Conservation (phyloP, 495 filamentous ascomycete genomes). For the Penicillium ochrochloron region DNA sequence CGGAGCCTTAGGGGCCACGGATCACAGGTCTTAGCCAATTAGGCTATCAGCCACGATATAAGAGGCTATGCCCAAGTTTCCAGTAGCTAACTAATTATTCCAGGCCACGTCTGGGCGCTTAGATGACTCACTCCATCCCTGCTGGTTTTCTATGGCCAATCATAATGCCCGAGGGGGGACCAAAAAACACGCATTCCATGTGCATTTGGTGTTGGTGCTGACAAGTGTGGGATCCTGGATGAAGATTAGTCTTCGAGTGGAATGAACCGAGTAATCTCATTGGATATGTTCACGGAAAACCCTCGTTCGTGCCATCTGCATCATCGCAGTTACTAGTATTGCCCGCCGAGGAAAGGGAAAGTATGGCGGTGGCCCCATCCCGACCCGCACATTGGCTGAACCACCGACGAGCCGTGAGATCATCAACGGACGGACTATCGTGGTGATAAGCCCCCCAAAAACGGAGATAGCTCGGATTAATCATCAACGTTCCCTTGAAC, state of each 20-base stretch:
- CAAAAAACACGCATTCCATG: neutral
- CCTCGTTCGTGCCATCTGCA: neutral
- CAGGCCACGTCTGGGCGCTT: neutral
- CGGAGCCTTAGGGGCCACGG: neutral
- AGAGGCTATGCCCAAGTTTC: neutral
- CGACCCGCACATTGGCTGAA: conserved; percentile 9
- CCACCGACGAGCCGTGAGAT: conserved; percentile 11
- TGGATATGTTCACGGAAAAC: neutral
- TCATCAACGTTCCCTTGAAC: conserved; percentile 14
- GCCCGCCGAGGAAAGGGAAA: neutral
- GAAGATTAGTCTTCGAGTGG: neutral
- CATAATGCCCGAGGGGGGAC: neutral
- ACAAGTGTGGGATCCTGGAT: neutral
- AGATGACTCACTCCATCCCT: conserved; percentile 4
- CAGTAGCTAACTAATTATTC: neutral
- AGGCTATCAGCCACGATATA: neutral
- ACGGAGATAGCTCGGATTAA: conserved; percentile 28
- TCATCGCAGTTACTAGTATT: neutral
- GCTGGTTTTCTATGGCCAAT: neutral
- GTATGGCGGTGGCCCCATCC: conserved; percentile 1
- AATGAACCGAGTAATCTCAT: neutral
- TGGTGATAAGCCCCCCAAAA: conserved; percentile 24
- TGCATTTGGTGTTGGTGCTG: neutral
- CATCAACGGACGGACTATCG: conserved; percentile 11
- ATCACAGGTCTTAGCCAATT: neutral